Conservation (phyloP, 345 rosid species). For the Lepidium africanum region DNA sequence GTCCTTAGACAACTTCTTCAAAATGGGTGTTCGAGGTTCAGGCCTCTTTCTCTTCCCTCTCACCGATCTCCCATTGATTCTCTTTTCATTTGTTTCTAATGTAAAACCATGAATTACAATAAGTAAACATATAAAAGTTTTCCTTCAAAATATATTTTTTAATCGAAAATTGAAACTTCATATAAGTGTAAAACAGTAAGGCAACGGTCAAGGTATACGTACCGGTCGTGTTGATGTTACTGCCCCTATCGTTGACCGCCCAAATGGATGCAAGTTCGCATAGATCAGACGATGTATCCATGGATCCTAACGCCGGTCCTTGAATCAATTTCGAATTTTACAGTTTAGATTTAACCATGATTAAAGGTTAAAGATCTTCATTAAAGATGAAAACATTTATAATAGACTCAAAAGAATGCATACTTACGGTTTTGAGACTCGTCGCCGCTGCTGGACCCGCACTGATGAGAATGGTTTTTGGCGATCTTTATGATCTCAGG, state of each 20-base stretch:
- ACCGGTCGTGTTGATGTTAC: constrained; percentile 15
- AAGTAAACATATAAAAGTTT: background rate
- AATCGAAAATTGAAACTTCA: background rate
- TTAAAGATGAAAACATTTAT: background rate
- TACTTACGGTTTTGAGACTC: constrained; percentile 25
- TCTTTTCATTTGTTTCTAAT: constrained; percentile 15
- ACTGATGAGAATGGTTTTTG: background rate
- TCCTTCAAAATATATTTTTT: background rate
- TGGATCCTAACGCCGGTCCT: constrained; percentile 17
- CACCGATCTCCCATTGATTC: constrained; percentile 20
- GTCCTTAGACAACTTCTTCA: constrained; percentile 37
- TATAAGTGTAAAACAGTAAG: background rate
- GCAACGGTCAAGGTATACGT: background rate
- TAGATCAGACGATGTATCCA: constrained; percentile 18
- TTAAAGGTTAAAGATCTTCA: background rate
- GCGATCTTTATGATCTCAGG: constrained; percentile 49
- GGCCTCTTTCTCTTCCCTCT: constrained; percentile 21
- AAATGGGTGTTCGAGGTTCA: constrained; percentile 9
- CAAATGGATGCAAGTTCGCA: constrained; percentile 22
- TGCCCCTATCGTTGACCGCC: constrained; percentile 19
- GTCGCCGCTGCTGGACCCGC: constrained; percentile 20
- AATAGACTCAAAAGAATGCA: background rate
- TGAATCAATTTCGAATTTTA: background rate
- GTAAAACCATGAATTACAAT: background rate
- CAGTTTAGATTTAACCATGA: background rate